Conservation (phyloP, 495 filamentous ascomycete species). For the Neurospora africana region DNA sequence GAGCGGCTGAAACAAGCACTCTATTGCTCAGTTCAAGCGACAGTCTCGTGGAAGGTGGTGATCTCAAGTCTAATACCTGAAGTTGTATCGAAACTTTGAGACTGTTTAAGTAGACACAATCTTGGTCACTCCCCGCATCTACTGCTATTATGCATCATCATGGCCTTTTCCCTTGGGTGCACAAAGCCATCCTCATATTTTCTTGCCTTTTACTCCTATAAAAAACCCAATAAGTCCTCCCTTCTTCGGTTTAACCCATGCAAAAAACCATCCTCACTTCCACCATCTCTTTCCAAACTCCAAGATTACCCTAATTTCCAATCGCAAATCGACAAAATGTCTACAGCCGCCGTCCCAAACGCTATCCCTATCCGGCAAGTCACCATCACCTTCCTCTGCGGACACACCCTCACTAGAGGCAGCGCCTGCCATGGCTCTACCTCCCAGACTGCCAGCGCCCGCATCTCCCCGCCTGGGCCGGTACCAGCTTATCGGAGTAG, state of each 20-base stretch:
- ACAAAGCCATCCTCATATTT: too few species aligned
- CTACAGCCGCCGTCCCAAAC: not conserved
- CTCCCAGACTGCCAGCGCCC: not conserved
- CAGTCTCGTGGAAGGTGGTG: too few species aligned
- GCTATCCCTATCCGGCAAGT: not conserved
- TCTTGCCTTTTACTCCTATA: too few species aligned
- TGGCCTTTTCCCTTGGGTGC: too few species aligned
- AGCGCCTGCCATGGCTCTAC: not conserved
- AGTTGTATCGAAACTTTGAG: too few species aligned
- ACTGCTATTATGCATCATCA: not conserved
- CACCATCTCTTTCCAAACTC: not conserved
- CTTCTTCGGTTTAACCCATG: accelerated
- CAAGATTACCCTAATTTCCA: not conserved
- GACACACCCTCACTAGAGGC: not conserved
- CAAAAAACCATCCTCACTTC: not conserved
- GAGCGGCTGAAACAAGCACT: too few species aligned
- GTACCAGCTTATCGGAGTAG: not conserved
- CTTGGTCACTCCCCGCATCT: too few species aligned
- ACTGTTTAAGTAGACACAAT: too few species aligned
- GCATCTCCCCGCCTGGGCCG: not conserved
- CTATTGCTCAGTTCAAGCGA: too few species aligned
- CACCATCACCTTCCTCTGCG: not conserved
- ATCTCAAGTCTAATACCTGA: too few species aligned
- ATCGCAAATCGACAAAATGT: not conserved
- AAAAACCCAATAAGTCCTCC: not conserved